Base-by-base conservation (phyloP, 768 basidiomycete genomes). In the Phlebiopsis flavidoalba region DNA sequence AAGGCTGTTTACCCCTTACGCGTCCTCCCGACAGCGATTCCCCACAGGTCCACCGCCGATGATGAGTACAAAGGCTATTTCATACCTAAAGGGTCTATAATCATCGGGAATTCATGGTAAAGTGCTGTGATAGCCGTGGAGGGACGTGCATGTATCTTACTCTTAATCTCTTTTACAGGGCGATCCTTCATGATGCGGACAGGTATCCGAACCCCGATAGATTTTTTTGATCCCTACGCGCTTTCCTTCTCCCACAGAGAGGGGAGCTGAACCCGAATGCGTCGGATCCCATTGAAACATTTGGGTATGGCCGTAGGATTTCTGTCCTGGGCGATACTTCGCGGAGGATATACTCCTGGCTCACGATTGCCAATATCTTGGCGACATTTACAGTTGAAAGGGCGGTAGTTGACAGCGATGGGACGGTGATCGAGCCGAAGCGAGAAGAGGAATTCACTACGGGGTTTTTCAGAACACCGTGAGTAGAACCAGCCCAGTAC, bases 171-270 rank as follows among this genome's bases (percentile, higher is more conserved):
- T 14, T 15, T 5, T 19, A 24, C 53, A 68, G 67, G 67, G 64
- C 57, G 11, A 61, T 69, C 17, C 24, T 80, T 5, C 81, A 80
- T 64, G 83, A 84, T 68, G 72, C 74, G 21, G 69, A 67, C 22
- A 73, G 77, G 47, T 84, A 80, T 74, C 79, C 79, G 6, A 75
- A 80, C 40, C 80, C 82, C 1, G 74, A 77, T 52, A 64, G 63
- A 36, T 82, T n/a, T n/a, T n/a, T n/a, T 82, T 73, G 70, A 75
- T 21, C 83, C n/a, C 83, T n/a, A 80, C 82, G 61, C 72, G 83
- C 45, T 84, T 59, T 31, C 54, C 66, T 11, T 76, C 55, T 57
- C 45, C 14, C 19, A 10, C 5, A 15, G 6, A 40, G 46, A 5
- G 55, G 55, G 0, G 67, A 67, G 24, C 56, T 71, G 2, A 66